These are phyloP conservation scores for Coemansia sp. DNA, from an alignment of 192 early-diverging fungal genomes.

Conservation along the genomic window DNA sequence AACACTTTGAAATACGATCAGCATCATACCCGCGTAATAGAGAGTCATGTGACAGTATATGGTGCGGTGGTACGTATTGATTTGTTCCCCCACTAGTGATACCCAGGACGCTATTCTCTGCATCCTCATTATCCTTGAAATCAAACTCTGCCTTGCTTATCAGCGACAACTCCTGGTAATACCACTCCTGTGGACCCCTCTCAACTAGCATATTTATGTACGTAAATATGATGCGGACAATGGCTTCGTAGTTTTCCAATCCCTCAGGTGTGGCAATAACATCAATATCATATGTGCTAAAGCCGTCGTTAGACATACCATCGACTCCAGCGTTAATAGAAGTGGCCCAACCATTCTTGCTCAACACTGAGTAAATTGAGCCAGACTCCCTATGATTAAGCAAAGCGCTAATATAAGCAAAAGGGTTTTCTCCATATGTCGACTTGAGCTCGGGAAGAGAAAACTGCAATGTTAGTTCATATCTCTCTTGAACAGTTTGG, in stretches of 20 bases:
- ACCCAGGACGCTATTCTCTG: conserved; percentile 27
- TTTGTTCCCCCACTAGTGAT: conserved; percentile 41
- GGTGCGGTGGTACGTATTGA: conserved; percentile 58
- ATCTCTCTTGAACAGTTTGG: conserved; percentile 71
- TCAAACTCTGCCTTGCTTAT: conserved; percentile 46
- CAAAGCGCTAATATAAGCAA: conserved; percentile 69
- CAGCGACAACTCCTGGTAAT: conserved; percentile 40
- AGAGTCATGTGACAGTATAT: conserved; percentile 62
- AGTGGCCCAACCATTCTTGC: conserved; percentile 83
- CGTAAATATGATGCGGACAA: conserved; percentile 24
- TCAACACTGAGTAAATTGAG: conserved; percentile 76
- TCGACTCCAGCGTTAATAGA: conserved; percentile 55
- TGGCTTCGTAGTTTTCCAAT: conserved; percentile 8
- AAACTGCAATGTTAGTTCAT: conserved; percentile 71
- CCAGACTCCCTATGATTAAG: conserved; percentile 80
- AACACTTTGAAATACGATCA: conserved; percentile 57
- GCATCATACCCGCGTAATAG: conserved; percentile 64
- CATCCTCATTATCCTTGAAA: conserved; percentile 64
- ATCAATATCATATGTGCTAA: conserved; percentile 14
- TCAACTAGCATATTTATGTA: conserved; percentile 15
- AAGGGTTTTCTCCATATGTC: conserved; percentile 54
- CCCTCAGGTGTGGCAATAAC: conserved; percentile 20
- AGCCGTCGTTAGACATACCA: neutral
- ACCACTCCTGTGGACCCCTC: conserved; percentile 17
- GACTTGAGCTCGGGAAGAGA: conserved; percentile 74